These are phyloP conservation scores for Vigna hirtella DNA, from an alignment of 306 rosid genomes.

Conservation along the genomic window DNA sequence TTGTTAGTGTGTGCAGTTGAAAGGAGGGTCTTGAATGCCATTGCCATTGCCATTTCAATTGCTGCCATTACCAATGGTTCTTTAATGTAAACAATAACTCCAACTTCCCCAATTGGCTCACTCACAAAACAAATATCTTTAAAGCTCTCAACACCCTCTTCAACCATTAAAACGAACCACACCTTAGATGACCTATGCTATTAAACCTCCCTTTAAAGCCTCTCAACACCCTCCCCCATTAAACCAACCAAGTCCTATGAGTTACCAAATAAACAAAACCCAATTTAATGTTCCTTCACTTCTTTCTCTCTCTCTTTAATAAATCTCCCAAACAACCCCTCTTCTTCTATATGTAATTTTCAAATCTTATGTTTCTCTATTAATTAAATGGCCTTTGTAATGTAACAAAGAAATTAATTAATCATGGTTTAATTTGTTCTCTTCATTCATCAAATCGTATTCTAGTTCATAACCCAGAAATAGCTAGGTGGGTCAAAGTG, in stretches of 20 bases:
- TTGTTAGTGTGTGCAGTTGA: conserved; percentile 65
- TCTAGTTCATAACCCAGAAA: not conserved
- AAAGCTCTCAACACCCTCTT: conserved; percentile 80
- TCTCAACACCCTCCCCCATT: conserved; percentile 57
- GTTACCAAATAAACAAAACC: conserved; percentile 43
- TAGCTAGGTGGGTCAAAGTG: not conserved
- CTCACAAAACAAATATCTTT: conserved; percentile 55
- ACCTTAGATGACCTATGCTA: conserved; percentile 52
- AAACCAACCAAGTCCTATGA: conserved; percentile 54
- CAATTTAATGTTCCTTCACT: conserved; percentile 41
- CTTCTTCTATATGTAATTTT: no score
- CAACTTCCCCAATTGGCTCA: conserved; percentile 71
- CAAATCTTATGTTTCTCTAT: no score
- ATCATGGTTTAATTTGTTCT: not conserved
- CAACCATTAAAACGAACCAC: conserved; percentile 62
- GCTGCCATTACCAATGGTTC: conserved; percentile 36
- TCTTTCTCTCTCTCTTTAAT: conserved; percentile 37
- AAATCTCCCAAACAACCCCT: conserved; percentile 47
- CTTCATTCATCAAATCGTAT: not conserved
- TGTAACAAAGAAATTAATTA: not conserved
- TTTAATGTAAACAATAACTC: conserved; percentile 70
- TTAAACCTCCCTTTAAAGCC: conserved; percentile 55
- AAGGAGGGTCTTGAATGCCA: conserved; percentile 61
- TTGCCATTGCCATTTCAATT: not conserved
- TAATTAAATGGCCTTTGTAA: not conserved